Evolutionary conservation across 441 rosid genomes (phyloP), one percentile per base, ranked within the genome.

Genomic region (Monsonia emarginata): DNA sequence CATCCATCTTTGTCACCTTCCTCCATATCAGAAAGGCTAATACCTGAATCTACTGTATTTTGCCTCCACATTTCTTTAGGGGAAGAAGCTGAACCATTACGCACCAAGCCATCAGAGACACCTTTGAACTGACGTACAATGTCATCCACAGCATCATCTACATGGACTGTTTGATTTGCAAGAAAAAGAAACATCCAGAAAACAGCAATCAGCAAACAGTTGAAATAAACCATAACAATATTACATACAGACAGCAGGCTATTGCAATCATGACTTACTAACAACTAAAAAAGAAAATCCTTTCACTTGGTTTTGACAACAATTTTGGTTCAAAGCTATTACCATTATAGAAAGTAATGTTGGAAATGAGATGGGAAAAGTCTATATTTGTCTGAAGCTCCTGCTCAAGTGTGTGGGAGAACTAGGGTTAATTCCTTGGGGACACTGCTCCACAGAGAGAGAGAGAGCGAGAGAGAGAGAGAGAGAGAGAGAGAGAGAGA

Each of bases 121-220:
- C 94, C 96, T 81, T 83, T 88, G 76, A 86, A 79, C 69, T 91
- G 97, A 22, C 96, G 96, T 66, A 91, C 88, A 66, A 94, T 81
- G 79, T 94, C 99, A 64, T 91, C 99, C 80, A 89, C 81, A n/a
- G 97, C 96, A 88, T 88, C 99, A 74, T 94, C 99, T 68, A 94
- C 96, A 74, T 91, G 88, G 71, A 94, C 97, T 94, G 90, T 69
- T 66, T 75, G 58, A 48, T 64, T 59, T 22, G 63, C 64, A 61
- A 68, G 18, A 50, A 62, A 52, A 21, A 5, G 59, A 16, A 40
- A 69, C 61, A 7, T 19, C 60, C 34, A 27, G 64, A 42, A 63
- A 42, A n/a, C 38, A 24, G 59, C 10, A 25, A 67, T 32, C 19
- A 70, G 56, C 13, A 36, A 65, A n/a, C 4, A 57, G 14, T 40